Conservation (phyloP, 495 filamentous ascomycete genomes). For the Daldinia caldariorum region DNA sequence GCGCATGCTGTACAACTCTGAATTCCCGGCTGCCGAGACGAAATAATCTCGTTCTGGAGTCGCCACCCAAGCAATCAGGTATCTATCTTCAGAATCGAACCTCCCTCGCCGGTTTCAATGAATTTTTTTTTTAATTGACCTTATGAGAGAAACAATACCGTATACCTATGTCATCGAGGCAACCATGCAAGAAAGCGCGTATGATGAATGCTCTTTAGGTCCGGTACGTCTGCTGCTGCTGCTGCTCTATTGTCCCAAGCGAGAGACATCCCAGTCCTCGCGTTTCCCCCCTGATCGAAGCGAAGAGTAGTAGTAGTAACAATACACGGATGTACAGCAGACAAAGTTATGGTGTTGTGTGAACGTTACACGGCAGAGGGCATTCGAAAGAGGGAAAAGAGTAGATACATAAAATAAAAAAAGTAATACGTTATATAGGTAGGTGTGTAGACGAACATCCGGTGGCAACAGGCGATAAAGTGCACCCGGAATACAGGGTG, state of each 20-base stretch:
- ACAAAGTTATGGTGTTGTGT: slow-evolving; percentile 9
- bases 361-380: slow-evolving; percentile 39
- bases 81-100: not conserved
- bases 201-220: not conserved
- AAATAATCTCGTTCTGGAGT: not conserved
- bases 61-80: not conserved
- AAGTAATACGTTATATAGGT: slow-evolving; percentile 24
- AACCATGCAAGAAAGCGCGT: not conserved
- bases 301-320: not conserved
- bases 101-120: not conserved
- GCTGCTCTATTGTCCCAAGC: slow-evolving; percentile 9
- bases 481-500: slow-evolving; percentile 16
- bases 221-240: not conserved
- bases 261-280: slow-evolving; percentile 8
- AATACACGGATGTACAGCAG: slow-evolving; percentile 17
- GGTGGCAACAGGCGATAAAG: slow-evolving; percentile 30
- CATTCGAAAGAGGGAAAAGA: not conserved
- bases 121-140: too few species aligned
- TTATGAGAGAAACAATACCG: not conserved
- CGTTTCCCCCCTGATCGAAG: not conserved
- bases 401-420: too few species aligned
- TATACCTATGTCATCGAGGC: not conserved
- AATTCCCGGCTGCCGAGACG: slow-evolving; percentile 11
- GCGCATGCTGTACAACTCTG: slow-evolving; percentile 26
- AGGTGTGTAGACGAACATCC: slow-evolving; percentile 32